Percentiles rank a stretch among this genome's conserved stretches.
Evolutionary conservation across 2,329 filamentous ascomycete genomes (phyloP).

Genomic region (Diaporthe sp.): DNA sequence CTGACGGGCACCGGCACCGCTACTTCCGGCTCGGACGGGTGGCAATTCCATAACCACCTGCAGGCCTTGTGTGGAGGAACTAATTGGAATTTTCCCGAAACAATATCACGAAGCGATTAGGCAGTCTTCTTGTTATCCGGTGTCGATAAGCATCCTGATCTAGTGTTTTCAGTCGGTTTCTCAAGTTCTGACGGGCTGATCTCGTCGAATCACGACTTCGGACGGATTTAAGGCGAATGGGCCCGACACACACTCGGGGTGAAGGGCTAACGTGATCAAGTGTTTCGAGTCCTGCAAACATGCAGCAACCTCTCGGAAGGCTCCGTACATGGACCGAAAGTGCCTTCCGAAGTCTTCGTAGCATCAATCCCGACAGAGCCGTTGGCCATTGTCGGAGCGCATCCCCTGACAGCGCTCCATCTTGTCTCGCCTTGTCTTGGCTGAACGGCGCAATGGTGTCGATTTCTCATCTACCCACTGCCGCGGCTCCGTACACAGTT

Average conservation of each 20-base stretch:
- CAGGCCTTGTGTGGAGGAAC: background rate
- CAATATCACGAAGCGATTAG: constrained; percentile 7
- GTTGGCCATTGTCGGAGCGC: constrained; percentile 2
- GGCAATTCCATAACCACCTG: background rate
- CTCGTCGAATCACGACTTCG: constrained; percentile 23
- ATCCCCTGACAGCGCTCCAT: constrained; percentile 22
- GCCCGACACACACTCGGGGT: constrained; percentile 16
- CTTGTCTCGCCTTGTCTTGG: constrained; percentile 18
- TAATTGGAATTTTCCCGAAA: constrained; percentile 4
- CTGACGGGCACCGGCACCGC: background rate
- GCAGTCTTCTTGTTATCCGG: background rate
- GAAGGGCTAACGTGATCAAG: constrained; percentile 24
- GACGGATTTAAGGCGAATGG: constrained; percentile 29
- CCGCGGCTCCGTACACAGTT: background rate
- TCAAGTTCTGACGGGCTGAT: constrained; percentile 32
- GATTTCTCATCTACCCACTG: background rate
- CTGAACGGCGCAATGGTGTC: background rate
- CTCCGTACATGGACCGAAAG: background rate
- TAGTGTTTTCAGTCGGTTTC: constrained; percentile 31
- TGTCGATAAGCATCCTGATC: constrained; percentile 11
- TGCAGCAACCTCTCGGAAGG: constrained; percentile 22
- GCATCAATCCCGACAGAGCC: background rate
- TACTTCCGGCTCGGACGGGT: constrained; percentile 19
- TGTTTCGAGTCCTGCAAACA: constrained; percentile 30
- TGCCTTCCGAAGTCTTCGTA: background rate